A percentile compares a stretch with the other conserved stretches of the same genome.
phyloP scores from a whole-genome alignment of 208 protist genomes.

The Spongospora subterranea region DNA sequence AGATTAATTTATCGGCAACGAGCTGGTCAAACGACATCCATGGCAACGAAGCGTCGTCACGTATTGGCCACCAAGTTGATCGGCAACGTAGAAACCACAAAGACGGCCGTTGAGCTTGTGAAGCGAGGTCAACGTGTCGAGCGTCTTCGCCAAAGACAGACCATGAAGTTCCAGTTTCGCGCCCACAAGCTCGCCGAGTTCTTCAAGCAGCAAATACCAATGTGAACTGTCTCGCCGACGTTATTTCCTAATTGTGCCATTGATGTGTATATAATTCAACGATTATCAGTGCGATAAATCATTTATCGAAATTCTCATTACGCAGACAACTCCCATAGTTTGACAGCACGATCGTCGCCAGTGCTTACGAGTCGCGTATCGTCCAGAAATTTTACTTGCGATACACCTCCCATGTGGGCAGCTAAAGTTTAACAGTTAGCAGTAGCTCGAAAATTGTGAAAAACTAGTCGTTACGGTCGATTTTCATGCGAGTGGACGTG shows the following conservation, averaged over 20 bases:
- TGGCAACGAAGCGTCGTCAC: not conserved
- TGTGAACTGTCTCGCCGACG: not conserved
- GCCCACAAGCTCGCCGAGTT: not conserved
- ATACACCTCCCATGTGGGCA: conserved; percentile 31
- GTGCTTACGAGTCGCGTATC: conserved; percentile 7
- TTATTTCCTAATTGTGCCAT: not conserved
- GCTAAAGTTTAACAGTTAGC: not conserved
- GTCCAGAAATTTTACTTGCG: conserved; percentile 22
- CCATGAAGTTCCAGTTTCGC: conserved; percentile 6
- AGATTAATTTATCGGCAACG: conserved; percentile 18
- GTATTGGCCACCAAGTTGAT: conserved; percentile 6
- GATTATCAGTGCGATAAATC: not conserved
- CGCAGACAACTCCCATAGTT: conserved; percentile 9
- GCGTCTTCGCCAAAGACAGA: not conserved
- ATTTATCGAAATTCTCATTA: not conserved
- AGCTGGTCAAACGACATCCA: not conserved
- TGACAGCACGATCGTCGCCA: conserved; percentile 33
- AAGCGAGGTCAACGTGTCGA: conserved; percentile 41
- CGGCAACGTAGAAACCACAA: not conserved
- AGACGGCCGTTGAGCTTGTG: not conserved
- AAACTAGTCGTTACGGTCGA: not conserved
- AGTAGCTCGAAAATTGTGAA: not conserved
- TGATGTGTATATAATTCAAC: too few species aligned
- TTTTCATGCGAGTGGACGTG: not conserved
- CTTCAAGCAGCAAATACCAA: conserved; percentile 45